Conservation (phyloP, 331 rosid species). For the Rosa hybrid region DNA sequence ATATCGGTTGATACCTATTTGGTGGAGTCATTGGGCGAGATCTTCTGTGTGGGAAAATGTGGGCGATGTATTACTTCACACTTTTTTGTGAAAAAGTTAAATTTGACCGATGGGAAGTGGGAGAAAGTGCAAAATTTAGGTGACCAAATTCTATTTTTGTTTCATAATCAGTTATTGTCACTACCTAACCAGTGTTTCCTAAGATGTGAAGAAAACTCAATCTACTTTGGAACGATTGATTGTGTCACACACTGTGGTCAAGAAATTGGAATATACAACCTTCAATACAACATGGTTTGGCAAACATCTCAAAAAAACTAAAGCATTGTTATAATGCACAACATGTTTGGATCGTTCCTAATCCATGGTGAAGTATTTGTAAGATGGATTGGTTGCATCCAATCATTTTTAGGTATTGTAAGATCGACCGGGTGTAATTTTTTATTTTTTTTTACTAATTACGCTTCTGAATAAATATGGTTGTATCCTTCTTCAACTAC, state of each 20-base stretch:
- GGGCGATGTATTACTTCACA: too few species aligned
- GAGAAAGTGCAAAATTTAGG: not conserved
- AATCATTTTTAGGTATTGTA: too few species aligned
- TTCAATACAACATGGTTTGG: not conserved
- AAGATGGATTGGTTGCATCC: too few species aligned
- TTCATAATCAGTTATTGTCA: not conserved
- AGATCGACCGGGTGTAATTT: too few species aligned
- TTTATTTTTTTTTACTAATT: too few species aligned
- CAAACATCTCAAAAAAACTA: not conserved
- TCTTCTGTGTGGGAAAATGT: not conserved
- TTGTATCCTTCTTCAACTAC: conserved; percentile 22
- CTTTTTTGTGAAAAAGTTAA: not conserved
- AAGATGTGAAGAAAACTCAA: not conserved
- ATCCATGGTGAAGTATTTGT: not conserved
- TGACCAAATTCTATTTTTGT: not conserved
- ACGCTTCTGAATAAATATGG: too few species aligned
- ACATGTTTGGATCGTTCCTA: not conserved
- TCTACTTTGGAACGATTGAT: not conserved
- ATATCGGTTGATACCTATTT: not conserved
- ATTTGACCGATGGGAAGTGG: not conserved
- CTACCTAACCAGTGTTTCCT: not conserved
- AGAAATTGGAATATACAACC: too few species aligned
- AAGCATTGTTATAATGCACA: too few species aligned
- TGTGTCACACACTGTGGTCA: not conserved
- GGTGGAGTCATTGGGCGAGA: not conserved